Evolutionary conservation across 306 rosid genomes (phyloP).

Genomic region (Begonia peltatifolia): DNA sequence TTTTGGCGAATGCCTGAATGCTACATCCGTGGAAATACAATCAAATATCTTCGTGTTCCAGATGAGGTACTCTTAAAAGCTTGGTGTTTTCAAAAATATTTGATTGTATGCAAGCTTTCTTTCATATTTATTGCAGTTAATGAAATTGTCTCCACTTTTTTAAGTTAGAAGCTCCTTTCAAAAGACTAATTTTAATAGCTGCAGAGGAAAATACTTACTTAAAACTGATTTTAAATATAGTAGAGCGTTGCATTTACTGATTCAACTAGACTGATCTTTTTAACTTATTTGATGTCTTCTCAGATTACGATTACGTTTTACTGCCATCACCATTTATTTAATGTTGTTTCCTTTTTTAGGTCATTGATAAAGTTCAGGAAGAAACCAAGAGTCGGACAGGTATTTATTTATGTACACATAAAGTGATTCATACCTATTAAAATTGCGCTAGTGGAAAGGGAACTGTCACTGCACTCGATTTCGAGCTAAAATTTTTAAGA

Average conservation of each 20-base stretch:
- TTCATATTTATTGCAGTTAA: too few species aligned
- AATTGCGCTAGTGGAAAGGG: too few species aligned
- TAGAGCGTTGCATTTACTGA: too few species aligned
- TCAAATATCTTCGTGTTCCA: conserved; percentile 63
- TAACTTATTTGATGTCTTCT: neutral
- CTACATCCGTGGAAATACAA: conserved; percentile 59
- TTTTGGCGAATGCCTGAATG: conserved; percentile 81
- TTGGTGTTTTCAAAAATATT: too few species aligned
- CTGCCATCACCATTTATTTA: conserved; percentile 8
- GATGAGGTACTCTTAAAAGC: conserved; percentile 33
- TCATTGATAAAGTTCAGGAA: conserved; percentile 92
- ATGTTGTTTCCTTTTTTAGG: conserved; percentile 28
- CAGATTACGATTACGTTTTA: too few species aligned
- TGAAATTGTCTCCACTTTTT: too few species aligned
- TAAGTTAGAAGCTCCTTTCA: too few species aligned
- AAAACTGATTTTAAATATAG: neutral
- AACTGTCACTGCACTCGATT: too few species aligned
- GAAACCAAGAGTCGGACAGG: conserved; percentile 85
- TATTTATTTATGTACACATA: conserved; percentile 3
- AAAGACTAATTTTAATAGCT: too few species aligned
- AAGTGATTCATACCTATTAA: neutral
- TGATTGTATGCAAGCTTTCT: too few species aligned
- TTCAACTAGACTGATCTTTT: neutral
- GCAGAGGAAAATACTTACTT: too few species aligned
- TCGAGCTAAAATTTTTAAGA: neutral